Percentiles rank a stretch among this genome's conserved stretches.
Evolutionary conservation across 2,329 filamentous ascomycete genomes (phyloP).

Genomic region (Diplodia scrobiculata): DNA sequence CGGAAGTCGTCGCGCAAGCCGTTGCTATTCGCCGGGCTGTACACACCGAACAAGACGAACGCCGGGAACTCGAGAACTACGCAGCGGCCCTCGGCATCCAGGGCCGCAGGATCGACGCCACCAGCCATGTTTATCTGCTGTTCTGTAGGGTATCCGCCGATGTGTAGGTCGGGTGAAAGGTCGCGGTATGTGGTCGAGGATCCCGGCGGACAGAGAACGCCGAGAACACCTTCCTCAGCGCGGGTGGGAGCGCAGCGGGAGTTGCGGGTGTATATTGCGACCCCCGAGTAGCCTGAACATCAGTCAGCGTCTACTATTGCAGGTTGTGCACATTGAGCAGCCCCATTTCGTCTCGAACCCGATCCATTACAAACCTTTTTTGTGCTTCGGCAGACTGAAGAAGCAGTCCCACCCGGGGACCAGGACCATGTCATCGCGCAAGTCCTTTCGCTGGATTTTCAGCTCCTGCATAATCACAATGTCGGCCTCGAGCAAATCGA

Average conservation of each 20-base stretch:
- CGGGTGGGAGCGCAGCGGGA: conserved; percentile 80
- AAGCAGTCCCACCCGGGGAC: conserved; percentile 94
- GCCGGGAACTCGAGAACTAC: conserved; percentile 90
- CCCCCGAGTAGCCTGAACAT: conserved; percentile 80
- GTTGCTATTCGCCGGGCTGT: conserved; percentile 87
- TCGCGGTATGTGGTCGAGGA: conserved; percentile 67
- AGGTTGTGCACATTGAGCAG: neutral
- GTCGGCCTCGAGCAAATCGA: conserved; percentile 87
- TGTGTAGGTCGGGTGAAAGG: conserved; percentile 70
- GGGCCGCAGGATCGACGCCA: conserved; percentile 65
- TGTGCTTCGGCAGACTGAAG: conserved; percentile 89
- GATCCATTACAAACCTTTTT: conserved; percentile 68
- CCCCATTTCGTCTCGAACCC: neutral
- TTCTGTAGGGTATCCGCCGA: conserved; percentile 81
- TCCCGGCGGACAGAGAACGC: conserved; percentile 72
- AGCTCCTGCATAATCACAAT: conserved; percentile 94
- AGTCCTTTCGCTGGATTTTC: conserved; percentile 91
- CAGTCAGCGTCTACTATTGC: neutral
- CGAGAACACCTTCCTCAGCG: conserved; percentile 92
- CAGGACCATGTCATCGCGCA: conserved; percentile 93
- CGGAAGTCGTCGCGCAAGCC: conserved; percentile 82
- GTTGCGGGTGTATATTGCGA: conserved; percentile 92
- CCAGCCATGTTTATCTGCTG: conserved; percentile 65
- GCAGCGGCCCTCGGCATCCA: conserved; percentile 91
- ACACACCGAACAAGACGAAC: conserved; percentile 90